Conservation (phyloP, 768 basidiomycete genomes). For the Pleurotus tuber-regium region DNA sequence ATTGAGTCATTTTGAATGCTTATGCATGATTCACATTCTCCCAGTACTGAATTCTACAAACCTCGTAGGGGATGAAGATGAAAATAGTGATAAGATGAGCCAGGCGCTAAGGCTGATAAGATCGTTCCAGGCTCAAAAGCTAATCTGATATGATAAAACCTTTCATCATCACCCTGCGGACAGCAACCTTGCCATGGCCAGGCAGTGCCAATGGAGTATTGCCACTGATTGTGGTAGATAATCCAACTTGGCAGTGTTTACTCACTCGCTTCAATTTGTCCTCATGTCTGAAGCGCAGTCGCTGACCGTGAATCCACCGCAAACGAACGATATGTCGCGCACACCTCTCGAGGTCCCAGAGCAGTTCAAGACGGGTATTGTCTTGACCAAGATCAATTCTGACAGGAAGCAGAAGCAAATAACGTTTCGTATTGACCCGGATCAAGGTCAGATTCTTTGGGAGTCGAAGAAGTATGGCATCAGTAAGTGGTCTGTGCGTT, state of each 20-base stretch:
- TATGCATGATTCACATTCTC: too few species aligned
- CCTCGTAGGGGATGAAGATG: too few species aligned
- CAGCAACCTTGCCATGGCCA: too few species aligned
- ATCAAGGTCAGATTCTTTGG: slow-evolving; percentile 80
- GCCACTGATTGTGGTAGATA: not conserved
- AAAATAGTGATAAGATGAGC: too few species aligned
- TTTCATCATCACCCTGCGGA: too few species aligned
- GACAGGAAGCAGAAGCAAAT: slow-evolving; percentile 71
- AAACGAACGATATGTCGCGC: not conserved
- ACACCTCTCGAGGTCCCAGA: not conserved
- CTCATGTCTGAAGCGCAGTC: too few species aligned
- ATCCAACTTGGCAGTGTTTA: not conserved
- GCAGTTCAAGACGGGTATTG: not conserved
- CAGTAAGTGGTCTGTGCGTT: slow-evolving; percentile 55
- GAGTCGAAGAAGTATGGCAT: slow-evolving; percentile 68
- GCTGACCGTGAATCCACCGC: not conserved
- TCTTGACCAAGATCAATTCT: slow-evolving; percentile 29
- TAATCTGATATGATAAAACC: too few species aligned
- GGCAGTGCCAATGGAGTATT: not conserved
- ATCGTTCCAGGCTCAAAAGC: too few species aligned
- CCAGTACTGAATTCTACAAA: too few species aligned
- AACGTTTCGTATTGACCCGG: slow-evolving; percentile 71
- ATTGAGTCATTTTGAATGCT: too few species aligned
- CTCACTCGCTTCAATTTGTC: too few species aligned
- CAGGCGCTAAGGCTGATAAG: too few species aligned